These are phyloP conservation scores for Cajanus cajan DNA, from an alignment of 306 rosid species.

Conservation along the genomic window DNA sequence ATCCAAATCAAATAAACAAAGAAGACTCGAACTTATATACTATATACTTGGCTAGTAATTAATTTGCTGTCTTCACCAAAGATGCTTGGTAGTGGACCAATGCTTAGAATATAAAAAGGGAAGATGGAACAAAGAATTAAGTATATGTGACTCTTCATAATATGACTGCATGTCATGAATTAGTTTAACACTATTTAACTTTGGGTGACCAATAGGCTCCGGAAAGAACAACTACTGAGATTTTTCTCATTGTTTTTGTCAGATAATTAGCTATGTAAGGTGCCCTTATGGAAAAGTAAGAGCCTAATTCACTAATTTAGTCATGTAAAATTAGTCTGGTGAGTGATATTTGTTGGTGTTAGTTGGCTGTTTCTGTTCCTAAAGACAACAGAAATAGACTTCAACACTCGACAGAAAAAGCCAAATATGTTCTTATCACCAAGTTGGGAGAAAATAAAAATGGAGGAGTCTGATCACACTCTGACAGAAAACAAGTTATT, in stretches of 20 bases:
- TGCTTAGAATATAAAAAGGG: background rate
- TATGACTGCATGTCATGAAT: background rate
- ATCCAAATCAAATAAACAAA: background rate
- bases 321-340: background rate
- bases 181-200: background rate
- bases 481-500: background rate
- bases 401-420: background rate
- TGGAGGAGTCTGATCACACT: background rate
- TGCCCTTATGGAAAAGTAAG: background rate
- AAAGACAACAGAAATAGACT: background rate
- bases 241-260: background rate
- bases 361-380: background rate
- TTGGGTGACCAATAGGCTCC: background rate
- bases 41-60: background rate
- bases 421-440: background rate
- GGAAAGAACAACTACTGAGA: background rate
- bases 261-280: background rate
- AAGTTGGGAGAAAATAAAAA: background rate
- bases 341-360: background rate
- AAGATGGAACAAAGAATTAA: background rate
- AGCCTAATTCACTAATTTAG: background rate
- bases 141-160: background rate
- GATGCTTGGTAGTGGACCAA: slow-evolving; percentile 19
- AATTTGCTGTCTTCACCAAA: background rate
- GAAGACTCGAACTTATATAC: background rate